Percentiles rank a stretch among this genome's conserved stretches.
Conservation (phyloP, 2,329 filamentous ascomycete species). For the Drechslerella stenobrocha region DNA sequence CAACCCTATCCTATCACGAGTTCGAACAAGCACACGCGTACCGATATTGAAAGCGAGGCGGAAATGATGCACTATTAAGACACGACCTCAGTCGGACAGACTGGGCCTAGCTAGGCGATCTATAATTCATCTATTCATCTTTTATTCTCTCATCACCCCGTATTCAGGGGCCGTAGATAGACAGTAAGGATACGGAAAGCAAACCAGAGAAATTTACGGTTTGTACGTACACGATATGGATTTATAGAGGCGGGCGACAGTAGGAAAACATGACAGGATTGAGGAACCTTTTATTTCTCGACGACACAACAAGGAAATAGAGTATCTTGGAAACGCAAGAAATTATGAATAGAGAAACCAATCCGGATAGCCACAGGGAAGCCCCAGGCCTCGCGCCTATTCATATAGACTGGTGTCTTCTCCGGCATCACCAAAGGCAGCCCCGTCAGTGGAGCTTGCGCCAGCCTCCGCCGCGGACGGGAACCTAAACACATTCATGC, state of each 20-base stretch:
- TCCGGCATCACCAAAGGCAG: slow-evolving; percentile 76
- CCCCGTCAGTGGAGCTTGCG: slow-evolving; percentile 58
- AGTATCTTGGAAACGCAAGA: slow-evolving; percentile 49
- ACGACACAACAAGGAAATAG: slow-evolving; percentile 11
- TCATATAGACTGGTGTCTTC: slow-evolving; percentile 98
- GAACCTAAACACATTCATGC: slow-evolving; percentile 98
- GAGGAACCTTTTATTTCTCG: slow-evolving; percentile 3
- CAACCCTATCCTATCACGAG: too few relatives aligned
- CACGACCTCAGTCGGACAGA: too few relatives aligned
- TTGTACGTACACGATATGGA: not conserved
- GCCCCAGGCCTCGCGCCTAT: slow-evolving; percentile 60
- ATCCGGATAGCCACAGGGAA: slow-evolving; percentile 29
- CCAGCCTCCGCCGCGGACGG: slow-evolving; percentile 66
- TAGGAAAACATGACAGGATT: slow-evolving; percentile 1
- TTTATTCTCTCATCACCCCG: slow-evolving; percentile 12
- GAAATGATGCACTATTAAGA: not conserved
- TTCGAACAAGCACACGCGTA: too few relatives aligned
- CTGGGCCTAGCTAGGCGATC: not conserved
- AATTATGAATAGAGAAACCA: slow-evolving; percentile 33
- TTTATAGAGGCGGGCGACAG: not conserved
- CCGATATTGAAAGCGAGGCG: not conserved
- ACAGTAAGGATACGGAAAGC: not conserved
- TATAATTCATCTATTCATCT: slow-evolving; percentile 14
- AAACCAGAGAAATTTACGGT: not conserved
- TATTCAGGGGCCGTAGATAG: not conserved